Evolutionary conservation across 148 eudicot genomes (phyloP).

Genomic region (Arctostaphylos glauca): DNA sequence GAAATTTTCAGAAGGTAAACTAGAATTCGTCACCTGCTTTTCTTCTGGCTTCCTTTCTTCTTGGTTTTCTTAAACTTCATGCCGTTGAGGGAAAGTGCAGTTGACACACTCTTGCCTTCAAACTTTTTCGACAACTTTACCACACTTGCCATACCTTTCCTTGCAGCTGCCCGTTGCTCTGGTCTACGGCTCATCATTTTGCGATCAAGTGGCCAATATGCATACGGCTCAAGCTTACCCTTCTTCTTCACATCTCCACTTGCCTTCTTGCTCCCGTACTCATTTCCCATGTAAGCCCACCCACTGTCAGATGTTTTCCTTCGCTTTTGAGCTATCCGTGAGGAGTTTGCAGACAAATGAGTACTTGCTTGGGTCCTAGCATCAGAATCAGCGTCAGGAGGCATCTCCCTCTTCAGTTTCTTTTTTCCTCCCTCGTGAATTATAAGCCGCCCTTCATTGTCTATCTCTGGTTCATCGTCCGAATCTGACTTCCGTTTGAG

Average conservation of each 20-base stretch:
- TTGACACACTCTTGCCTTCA: constrained; percentile 75
- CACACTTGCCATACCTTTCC: constrained; percentile 87
- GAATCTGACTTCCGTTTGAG: constrained; percentile 48
- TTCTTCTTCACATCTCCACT: constrained; percentile 36
- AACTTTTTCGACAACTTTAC: constrained; percentile 71
- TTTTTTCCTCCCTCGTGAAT: constrained; percentile 55
- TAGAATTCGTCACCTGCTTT: constrained; percentile 7
- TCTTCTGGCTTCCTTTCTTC: constrained; percentile 32
- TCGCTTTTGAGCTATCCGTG: constrained; percentile 46
- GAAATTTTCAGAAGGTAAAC: neutral
- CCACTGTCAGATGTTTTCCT: constrained; percentile 67
- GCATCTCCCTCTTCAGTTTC: constrained; percentile 33
- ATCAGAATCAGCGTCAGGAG: constrained; percentile 45
- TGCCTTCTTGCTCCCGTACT: constrained; percentile 89
- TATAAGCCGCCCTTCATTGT: constrained; percentile 67
- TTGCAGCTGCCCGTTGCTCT: constrained; percentile 86
- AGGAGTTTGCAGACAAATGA: constrained; percentile 29
- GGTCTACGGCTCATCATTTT: constrained; percentile 90
- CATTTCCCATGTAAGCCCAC: constrained; percentile 82
- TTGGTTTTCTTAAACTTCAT: constrained; percentile 38
- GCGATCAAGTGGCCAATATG: constrained; percentile 96
- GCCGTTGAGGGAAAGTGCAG: constrained; percentile 50
- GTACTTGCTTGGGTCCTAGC: constrained; percentile 49
- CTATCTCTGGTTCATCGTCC: constrained; percentile 69
- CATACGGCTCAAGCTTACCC: constrained; percentile 75